These are phyloP conservation scores for Pelargonium australe DNA, from an alignment of 441 rosid genomes.

Conservation along the genomic window DNA sequence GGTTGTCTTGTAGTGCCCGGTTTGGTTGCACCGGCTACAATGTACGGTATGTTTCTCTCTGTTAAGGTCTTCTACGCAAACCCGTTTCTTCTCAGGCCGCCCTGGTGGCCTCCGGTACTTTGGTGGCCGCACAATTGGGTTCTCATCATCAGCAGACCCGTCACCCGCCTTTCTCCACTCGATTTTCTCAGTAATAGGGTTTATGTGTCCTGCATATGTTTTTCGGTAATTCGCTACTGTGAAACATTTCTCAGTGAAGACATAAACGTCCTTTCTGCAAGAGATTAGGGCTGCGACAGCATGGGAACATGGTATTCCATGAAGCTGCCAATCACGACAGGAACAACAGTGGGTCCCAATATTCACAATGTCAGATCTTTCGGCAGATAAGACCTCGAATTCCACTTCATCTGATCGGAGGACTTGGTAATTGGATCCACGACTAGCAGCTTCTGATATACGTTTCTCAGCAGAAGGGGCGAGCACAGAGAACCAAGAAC, in stretches of 20 bases:
- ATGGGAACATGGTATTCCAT: conserved; percentile 59
- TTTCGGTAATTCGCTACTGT: conserved; percentile 39
- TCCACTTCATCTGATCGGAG: conserved; percentile 59
- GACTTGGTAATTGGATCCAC: conserved; percentile 37
- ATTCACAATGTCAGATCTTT: conserved; percentile 48
- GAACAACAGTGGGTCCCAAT: conserved; percentile 43
- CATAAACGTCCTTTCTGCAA: conserved; percentile 36
- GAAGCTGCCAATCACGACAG: conserved; percentile 53
- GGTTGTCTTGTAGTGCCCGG: conserved; percentile 56
- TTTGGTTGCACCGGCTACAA: conserved; percentile 51
- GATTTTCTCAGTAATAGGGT: conserved; percentile 31
- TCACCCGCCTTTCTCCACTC: conserved; percentile 36
- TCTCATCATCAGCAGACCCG: conserved; percentile 22
- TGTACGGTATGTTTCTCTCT: conserved; percentile 49
- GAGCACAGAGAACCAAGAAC: conserved; percentile 40
- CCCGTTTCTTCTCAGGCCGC: conserved; percentile 53
- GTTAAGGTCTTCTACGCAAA: conserved; percentile 38
- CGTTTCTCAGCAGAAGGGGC: conserved; percentile 45
- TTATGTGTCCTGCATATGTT: conserved; percentile 36
- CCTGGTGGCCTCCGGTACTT: conserved; percentile 48
- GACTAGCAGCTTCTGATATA: conserved; percentile 36
- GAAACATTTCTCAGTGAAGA: conserved; percentile 42
- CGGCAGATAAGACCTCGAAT: conserved; percentile 45
- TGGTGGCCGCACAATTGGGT: conserved; percentile 42
- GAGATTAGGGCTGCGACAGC: conserved; percentile 51